phyloP scores from a whole-genome alignment of 2,329 filamentous ascomycete genomes.

The Paecilomyces niveus region DNA sequence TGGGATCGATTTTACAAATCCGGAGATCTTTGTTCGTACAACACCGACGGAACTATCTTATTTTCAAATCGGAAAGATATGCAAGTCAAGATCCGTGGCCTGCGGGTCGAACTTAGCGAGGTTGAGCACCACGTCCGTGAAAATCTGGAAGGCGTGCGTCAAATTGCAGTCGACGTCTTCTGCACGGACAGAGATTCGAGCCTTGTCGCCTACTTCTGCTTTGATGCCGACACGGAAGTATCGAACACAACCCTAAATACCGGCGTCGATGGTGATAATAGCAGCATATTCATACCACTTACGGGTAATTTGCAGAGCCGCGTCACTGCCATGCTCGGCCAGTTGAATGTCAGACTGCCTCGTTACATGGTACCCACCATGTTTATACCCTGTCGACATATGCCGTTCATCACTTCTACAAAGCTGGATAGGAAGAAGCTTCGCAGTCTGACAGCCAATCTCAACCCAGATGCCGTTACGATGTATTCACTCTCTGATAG shows the following conservation, averaged over 20 bases:
- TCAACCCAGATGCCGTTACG: background rate
- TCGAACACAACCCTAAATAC: background rate
- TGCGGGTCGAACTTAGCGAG: too few species aligned
- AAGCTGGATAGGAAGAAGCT: background rate
- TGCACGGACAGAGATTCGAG: background rate
- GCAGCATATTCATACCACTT: background rate
- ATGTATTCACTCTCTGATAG: background rate
- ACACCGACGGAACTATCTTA: conserved; percentile 18
- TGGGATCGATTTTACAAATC: conserved; percentile 23
- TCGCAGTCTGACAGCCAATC: background rate
- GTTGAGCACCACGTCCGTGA: conserved; percentile 15
- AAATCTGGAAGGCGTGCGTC: conserved; percentile 2
- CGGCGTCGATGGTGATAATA: background rate
- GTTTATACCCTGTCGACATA: background rate
- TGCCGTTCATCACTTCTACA: background rate
- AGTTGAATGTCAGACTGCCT: background rate
- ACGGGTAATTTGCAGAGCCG: background rate
- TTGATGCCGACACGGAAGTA: background rate
- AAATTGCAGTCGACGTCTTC: conserved; percentile 2
- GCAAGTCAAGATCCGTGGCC: conserved; percentile 28
- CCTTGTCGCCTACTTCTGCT: background rate
- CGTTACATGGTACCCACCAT: background rate
- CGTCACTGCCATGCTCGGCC: background rate
- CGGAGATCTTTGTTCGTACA: conserved; percentile 25
- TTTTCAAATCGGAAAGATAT: conserved; percentile 25